Conservation (phyloP, 2,329 filamentous ascomycete genomes). For the Fusarium globosum region DNA sequence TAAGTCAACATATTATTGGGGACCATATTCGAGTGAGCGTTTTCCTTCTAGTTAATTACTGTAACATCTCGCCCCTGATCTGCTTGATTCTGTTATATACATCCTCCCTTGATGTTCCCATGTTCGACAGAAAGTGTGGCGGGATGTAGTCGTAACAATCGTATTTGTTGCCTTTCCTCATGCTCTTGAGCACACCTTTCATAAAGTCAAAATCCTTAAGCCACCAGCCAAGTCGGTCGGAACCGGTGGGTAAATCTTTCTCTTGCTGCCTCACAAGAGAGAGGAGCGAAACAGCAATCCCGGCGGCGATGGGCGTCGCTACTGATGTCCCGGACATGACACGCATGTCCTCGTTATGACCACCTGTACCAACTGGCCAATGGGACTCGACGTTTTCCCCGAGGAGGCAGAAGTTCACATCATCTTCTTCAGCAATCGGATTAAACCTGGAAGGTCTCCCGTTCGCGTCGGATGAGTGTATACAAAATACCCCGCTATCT, state of each 20-base stretch:
- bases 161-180: not conserved
- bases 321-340: not conserved
- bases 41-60: not conserved
- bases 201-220: not conserved
- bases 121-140: not conserved
- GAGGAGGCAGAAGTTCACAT: constrained; percentile 8
- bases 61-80: not conserved
- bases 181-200: not conserved
- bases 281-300: not conserved
- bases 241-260: not conserved
- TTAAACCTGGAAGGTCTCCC: constrained; percentile 13
- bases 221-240: not conserved
- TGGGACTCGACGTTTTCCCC: constrained; percentile 18
- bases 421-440: constrained; percentile 1
- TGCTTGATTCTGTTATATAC: not conserved
- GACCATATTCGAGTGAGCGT: not conserved
- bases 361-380: constrained; percentile 1
- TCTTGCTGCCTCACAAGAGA: not conserved
- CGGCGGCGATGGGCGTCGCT: not conserved
- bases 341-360: not conserved
- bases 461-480: constrained; percentile 19
- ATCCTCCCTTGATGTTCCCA: not conserved
- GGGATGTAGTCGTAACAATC: not conserved
- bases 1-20: not conserved
- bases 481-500: constrained; percentile 12